phyloP scores from a whole-genome alignment of 306 rosid species.

The Pueraria montana region DNA sequence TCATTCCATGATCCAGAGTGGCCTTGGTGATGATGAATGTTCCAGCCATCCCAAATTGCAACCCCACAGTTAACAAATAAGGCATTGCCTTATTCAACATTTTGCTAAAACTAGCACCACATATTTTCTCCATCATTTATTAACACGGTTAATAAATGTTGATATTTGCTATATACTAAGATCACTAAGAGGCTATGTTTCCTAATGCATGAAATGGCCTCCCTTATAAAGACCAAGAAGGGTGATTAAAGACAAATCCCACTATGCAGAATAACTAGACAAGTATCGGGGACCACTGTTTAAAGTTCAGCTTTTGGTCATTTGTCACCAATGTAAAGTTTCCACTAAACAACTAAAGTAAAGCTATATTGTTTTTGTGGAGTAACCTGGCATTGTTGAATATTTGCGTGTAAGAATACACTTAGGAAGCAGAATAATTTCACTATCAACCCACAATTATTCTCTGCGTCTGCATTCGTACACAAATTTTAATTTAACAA shows the following conservation, averaged over 20 bases:
- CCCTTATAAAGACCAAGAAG: slow-evolving; percentile 38
- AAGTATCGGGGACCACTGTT: not conserved
- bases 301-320: slow-evolving; percentile 15
- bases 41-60: slow-evolving; percentile 75
- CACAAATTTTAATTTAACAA: not conserved
- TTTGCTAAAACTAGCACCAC: slow-evolving; percentile 6
- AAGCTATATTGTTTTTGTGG: not conserved
- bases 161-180: too few relatives aligned
- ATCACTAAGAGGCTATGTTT: slow-evolving; percentile 7
- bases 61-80: slow-evolving; percentile 62
- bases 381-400: not conserved
- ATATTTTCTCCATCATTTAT: not conserved
- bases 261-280: too few relatives aligned
- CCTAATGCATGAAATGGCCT: not conserved
- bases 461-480: not conserved
- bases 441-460: not conserved
- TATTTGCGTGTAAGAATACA: not conserved
- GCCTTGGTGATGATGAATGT: slow-evolving; percentile 62
- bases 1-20: slow-evolving; percentile 68
- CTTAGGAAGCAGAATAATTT: not conserved
- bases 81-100: slow-evolving; percentile 58
- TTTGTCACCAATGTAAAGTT: not conserved
- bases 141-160: not conserved
- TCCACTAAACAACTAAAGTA: slow-evolving; percentile 19
- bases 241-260: too few relatives aligned